These are phyloP conservation scores for Leishmania guyanensis DNA, from an alignment of 208 protist species.

Conservation along the genomic window DNA sequence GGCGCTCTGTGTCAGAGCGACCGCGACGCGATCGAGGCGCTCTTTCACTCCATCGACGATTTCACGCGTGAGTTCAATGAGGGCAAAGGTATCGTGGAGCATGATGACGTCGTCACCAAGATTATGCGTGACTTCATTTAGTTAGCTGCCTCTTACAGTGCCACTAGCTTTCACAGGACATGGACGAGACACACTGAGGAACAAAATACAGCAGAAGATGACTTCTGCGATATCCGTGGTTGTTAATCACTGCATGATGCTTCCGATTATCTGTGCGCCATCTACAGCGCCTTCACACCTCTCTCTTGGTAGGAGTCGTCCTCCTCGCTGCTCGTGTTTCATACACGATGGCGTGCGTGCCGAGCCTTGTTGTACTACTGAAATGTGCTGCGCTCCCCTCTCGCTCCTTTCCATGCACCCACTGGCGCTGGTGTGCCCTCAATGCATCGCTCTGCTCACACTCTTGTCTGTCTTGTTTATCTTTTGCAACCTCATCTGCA, in stretches of 20 bases:
- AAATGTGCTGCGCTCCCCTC: not conserved
- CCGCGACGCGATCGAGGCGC: slow-evolving; percentile 86
- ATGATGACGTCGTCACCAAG: slow-evolving; percentile 34
- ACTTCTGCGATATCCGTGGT: not conserved
- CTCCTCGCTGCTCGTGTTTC: not conserved
- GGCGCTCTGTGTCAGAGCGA: slow-evolving; percentile 65
- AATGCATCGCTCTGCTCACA: not conserved
- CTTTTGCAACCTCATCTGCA: not conserved
- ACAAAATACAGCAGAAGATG: not conserved
- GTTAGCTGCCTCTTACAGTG: too few species aligned
- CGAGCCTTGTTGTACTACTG: not conserved
- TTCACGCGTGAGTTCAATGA: slow-evolving; percentile 82
- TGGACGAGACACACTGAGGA: not conserved
- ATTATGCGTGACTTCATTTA: slow-evolving; percentile 13
- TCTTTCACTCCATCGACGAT: slow-evolving; percentile 80
- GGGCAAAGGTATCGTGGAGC: slow-evolving; percentile 51
- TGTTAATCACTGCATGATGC: not conserved
- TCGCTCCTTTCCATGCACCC: not conserved
- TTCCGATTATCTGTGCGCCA: not conserved
- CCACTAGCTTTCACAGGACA: not conserved
- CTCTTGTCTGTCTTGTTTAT: not conserved
- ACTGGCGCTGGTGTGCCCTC: not conserved
- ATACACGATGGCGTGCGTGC: not conserved
- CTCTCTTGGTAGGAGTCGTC: not conserved
- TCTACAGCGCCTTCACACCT: too few species aligned